A percentile compares a stretch with the other conserved stretches of the same genome.
Conservation (phyloP, 768 basidiomycete genomes). For the Amanita molliuscula region DNA sequence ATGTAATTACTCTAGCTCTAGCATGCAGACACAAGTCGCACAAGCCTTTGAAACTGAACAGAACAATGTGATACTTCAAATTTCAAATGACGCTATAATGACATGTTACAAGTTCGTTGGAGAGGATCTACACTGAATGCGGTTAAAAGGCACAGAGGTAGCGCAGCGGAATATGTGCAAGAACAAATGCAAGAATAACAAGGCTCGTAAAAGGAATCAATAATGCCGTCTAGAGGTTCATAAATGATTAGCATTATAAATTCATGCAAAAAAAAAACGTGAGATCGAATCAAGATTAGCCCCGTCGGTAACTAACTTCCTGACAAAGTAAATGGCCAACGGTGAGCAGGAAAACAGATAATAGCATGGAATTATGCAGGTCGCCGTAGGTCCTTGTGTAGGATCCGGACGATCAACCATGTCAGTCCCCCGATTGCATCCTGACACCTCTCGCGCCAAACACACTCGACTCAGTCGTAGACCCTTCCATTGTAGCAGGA, state of each 20-base stretch:
- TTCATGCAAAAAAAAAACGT: neutral
- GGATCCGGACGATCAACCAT: neutral
- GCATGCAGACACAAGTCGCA: too few relatives aligned
- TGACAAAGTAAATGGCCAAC: neutral
- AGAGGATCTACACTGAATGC: neutral
- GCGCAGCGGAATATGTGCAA: conserved; percentile 4
- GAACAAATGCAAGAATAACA: conserved; percentile 1
- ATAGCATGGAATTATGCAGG: neutral
- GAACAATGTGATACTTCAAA: neutral
- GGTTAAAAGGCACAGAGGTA: conserved; percentile 1
- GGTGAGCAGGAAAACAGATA: neutral
- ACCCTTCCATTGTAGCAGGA: conserved; percentile 46
- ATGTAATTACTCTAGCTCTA: too few relatives aligned
- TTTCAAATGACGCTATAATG: neutral
- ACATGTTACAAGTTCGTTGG: neutral
- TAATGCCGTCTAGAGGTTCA: neutral
- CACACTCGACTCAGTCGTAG: conserved; percentile 40
- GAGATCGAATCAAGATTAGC: neutral
- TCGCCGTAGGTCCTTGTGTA: neutral
- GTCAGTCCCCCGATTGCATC: neutral
- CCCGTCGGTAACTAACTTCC: neutral
- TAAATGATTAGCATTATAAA: neutral
- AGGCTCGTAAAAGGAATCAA: neutral
- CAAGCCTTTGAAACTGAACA: too few relatives aligned
- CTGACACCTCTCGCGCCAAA: conserved; percentile 11